These are phyloP conservation scores for Paracamarosporium sp. DNA, from an alignment of 2,329 filamentous ascomycete genomes.

Conservation along the genomic window DNA sequence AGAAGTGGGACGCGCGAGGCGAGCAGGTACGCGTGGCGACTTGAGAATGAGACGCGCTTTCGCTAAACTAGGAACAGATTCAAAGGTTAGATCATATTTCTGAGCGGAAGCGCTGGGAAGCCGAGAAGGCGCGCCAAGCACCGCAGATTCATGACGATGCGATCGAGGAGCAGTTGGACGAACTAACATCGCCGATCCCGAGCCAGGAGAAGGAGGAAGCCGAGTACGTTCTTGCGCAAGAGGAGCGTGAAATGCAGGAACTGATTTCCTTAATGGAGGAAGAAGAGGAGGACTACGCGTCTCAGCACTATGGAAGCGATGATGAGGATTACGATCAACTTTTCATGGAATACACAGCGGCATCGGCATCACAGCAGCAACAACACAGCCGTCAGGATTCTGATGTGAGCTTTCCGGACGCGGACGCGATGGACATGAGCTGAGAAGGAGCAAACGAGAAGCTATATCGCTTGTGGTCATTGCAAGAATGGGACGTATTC, in stretches of 20 bases:
- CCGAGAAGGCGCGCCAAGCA: conserved; percentile 50
- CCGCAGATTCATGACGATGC: conserved; percentile 33
- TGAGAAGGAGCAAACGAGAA: conserved; percentile 27
- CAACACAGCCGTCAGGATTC: conserved; percentile 19
- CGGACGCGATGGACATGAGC: conserved; percentile 48
- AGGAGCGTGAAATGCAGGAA: conserved; percentile 54
- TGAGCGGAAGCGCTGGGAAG: conserved; percentile 53
- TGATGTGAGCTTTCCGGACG: conserved; percentile 19
- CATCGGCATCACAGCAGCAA: conserved; percentile 42
- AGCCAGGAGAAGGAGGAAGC: conserved; percentile 44
- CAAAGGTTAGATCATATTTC: conserved; percentile 55
- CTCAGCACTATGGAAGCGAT: conserved; percentile 56
- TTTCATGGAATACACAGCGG: conserved; percentile 69
- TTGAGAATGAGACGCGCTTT: not conserved
- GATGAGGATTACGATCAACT: conserved; percentile 67
- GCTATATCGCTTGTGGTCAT: not conserved
- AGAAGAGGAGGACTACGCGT: conserved; percentile 17
- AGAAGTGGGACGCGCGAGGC: conserved; percentile 52
- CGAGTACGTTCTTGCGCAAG: conserved; percentile 48
- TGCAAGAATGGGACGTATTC: not conserved
- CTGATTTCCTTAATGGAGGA: conserved; percentile 53
- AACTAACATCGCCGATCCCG: conserved; percentile 14
- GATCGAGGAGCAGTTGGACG: conserved; percentile 30
- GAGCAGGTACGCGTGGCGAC: conserved; percentile 50
- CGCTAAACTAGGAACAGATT: conserved; percentile 43